Conservation (phyloP, 108 stramenopile genomes). For the Skeletonema grethae region DNA sequence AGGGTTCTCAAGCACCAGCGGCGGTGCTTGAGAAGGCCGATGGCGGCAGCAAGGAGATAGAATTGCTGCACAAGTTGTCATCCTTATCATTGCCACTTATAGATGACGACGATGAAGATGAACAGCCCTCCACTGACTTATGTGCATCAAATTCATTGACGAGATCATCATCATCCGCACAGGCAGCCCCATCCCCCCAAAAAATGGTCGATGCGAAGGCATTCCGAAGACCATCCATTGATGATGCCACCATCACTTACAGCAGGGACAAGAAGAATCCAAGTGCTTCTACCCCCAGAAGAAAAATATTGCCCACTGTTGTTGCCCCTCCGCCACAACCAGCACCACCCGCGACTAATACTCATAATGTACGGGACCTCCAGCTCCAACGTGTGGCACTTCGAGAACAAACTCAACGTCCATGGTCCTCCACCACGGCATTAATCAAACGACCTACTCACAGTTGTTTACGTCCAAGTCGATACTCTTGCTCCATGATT, state of each 20-base stretch:
- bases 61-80: constrained; percentile 16
- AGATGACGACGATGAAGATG: not conserved
- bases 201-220: not conserved
- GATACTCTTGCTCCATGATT: constrained; percentile 29
- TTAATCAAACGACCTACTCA: constrained; percentile 11
- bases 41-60: not conserved
- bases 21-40: not conserved
- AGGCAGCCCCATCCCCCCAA: not conserved
- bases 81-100: constrained; percentile 14
- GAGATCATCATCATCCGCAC: not conserved
- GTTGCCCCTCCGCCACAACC: constrained; percentile 19
- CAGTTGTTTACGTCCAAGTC: constrained; percentile 28
- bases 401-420: constrained; percentile 4
- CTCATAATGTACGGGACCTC: not conserved
- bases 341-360: not conserved
- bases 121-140: not conserved
- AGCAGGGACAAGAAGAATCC: not conserved
- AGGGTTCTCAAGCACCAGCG: not conserved
- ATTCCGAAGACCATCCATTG: not conserved
- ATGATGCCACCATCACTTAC: constrained; percentile 14
- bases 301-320: constrained; percentile 29
- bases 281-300: constrained; percentile 11
- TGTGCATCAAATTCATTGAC: not conserved
- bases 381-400: constrained; percentile 1
- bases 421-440: constrained; percentile 36